Percentiles rank a stretch among this genome's conserved stretches.
phyloP scores from a whole-genome alignment of 306 rosid species.

The Alnus glutinosa region DNA sequence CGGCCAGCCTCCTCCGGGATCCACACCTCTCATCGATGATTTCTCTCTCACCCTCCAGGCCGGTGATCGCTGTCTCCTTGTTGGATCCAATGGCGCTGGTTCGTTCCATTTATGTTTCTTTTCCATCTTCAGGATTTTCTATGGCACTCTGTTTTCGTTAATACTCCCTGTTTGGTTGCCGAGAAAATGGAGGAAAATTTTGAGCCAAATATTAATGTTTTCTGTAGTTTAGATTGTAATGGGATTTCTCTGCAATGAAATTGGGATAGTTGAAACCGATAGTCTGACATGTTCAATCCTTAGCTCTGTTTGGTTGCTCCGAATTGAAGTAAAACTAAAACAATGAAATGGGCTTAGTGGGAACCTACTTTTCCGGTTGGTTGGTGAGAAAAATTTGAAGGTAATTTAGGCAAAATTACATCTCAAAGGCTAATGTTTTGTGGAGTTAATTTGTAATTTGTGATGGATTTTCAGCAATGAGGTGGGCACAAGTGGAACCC shows the following conservation, averaged over 20 bases:
- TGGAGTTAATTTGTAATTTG: not conserved
- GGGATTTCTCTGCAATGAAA: not conserved
- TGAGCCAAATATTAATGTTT: not conserved
- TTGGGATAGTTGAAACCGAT: not conserved
- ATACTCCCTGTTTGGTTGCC: not conserved
- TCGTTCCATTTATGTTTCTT: not conserved
- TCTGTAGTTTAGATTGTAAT: not conserved
- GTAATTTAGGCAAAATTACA: too few species aligned
- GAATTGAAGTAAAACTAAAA: not conserved
- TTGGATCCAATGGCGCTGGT: slow-evolving; percentile 98
- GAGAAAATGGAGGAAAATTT: not conserved
- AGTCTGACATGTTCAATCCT: not conserved
- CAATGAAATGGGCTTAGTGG: not conserved
- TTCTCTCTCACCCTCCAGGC: slow-evolving; percentile 67
- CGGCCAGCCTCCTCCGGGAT: slow-evolving; percentile 88
- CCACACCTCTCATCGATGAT: slow-evolving; percentile 75
- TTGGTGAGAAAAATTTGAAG: too few species aligned
- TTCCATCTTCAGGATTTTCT: not conserved
- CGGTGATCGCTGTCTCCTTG: slow-evolving; percentile 84
- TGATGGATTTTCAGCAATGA: not conserved
- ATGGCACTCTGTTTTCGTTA: not conserved
- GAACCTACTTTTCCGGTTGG: not conserved
- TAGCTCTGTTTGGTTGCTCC: not conserved
- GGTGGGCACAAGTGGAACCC: not conserved
- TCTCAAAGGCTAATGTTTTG: not conserved